Evolutionary conservation across 2,329 filamentous ascomycete species (phyloP).

Genomic region (Pseudocercospora cruenta): DNA sequence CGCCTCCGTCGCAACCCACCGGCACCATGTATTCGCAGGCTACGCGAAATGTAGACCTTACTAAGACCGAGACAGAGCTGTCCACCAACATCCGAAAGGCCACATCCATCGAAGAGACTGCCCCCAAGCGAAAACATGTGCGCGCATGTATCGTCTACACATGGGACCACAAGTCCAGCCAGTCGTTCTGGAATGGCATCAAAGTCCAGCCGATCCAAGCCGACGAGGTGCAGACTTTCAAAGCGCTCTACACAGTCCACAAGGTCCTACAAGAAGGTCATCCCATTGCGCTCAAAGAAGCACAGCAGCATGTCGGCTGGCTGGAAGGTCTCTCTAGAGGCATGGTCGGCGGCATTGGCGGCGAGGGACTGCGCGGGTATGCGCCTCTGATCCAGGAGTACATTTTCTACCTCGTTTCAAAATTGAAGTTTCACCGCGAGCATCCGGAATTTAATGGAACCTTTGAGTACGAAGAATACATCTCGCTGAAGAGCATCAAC

Average conservation of each 20-base stretch:
- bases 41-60: slow-evolving; percentile 63
- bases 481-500: slow-evolving; percentile 96
- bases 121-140: slow-evolving; percentile 88
- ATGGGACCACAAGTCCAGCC: slow-evolving; percentile 96
- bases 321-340: slow-evolving; percentile 89
- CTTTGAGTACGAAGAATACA: slow-evolving; percentile 99
- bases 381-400: slow-evolving; percentile 94
- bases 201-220: slow-evolving; percentile 99
- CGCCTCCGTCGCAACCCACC: slow-evolving; percentile 14
- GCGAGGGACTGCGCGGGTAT: slow-evolving; percentile 70
- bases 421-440: slow-evolving; percentile 93
- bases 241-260: slow-evolving; percentile 94
- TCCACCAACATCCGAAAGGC: slow-evolving; percentile 70
- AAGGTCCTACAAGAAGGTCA: slow-evolving; percentile 98
- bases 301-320: slow-evolving; percentile 85
- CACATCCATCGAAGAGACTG: slow-evolving; percentile 62
- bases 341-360: slow-evolving; percentile 73
- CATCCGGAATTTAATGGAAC: slow-evolving; percentile 98
- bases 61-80: slow-evolving; percentile 68
- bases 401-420: slow-evolving; percentile 90
- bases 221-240: slow-evolving; percentile 98
- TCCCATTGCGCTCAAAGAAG: slow-evolving; percentile 82
- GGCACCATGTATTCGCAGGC: slow-evolving; percentile 44
- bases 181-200: slow-evolving; percentile 96
- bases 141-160: slow-evolving; percentile 97